Percentiles rank a stretch among this genome's conserved stretches.
Conservation (phyloP, 306 rosid genomes). For the Quercus robur region DNA sequence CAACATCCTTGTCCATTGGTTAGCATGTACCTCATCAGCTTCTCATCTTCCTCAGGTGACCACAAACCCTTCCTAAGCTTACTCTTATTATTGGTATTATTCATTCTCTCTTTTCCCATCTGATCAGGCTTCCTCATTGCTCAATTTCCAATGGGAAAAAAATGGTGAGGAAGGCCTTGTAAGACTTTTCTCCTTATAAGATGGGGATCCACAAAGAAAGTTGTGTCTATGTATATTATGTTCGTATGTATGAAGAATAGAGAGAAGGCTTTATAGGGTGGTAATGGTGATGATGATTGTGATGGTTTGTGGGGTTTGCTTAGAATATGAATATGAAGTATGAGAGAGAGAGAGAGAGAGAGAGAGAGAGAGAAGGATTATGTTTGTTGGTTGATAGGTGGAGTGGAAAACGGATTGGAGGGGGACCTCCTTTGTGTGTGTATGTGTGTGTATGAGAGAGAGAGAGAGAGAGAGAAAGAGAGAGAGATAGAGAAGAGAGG, state of each 20-base stretch:
- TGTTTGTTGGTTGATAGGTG: constrained; percentile 84
- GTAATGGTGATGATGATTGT: constrained; percentile 61
- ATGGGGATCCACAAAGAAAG: constrained; percentile 38
- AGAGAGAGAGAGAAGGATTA: constrained; percentile 19
- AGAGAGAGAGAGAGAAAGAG: not conserved
- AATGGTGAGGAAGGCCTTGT: not conserved
- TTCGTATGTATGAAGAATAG: constrained; percentile 17
- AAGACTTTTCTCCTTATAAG: constrained; percentile 11
- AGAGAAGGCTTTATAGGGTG: constrained; percentile 69
- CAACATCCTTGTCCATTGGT: constrained; percentile 94
- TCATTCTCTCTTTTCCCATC: constrained; percentile 25
- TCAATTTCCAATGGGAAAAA: not conserved
- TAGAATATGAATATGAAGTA: constrained; percentile 54
- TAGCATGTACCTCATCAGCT: constrained; percentile 78
- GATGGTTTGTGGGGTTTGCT: constrained; percentile 73
- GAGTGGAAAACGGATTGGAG: constrained; percentile 99
- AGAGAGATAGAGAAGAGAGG: constrained; percentile 9
- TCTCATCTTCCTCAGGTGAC: constrained; percentile 98
- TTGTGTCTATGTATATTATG: constrained; percentile 32
- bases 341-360: constrained; percentile 11
- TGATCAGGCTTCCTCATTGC: constrained; percentile 43
- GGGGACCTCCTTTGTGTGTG: constrained; percentile 73
- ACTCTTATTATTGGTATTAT: constrained; percentile 24
- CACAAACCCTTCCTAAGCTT: constrained; percentile 79
- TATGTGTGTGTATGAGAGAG: too few relatives aligned